Conservation (phyloP, 805 yeast species). For the Candida nitratophila region DNA sequence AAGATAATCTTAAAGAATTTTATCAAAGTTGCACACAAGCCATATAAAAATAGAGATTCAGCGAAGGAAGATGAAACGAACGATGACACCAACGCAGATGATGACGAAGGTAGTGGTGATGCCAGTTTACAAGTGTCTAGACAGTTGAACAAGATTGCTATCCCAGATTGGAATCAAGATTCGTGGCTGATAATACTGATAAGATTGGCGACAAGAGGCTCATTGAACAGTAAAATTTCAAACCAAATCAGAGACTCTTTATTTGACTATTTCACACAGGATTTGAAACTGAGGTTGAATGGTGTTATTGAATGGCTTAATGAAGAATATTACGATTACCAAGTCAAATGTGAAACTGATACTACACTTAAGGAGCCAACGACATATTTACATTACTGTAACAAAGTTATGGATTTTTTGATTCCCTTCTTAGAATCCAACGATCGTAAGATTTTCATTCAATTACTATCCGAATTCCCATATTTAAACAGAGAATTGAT, state of each 20-base stretch:
- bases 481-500: constrained; percentile 58
- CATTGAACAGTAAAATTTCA: constrained; percentile 30
- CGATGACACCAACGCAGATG: background rate
- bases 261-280: constrained; percentile 64
- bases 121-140: background rate
- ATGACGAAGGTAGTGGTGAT: constrained; percentile 4
- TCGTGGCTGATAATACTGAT: constrained; percentile 75
- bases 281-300: constrained; percentile 66
- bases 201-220: constrained; percentile 78
- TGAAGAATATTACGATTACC: constrained; percentile 84
- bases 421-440: constrained; percentile 78
- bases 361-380: constrained; percentile 12
- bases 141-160: constrained; percentile 46
- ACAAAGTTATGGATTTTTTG: constrained; percentile 64
- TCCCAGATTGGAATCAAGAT: constrained; percentile 46
- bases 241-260: constrained; percentile 62
- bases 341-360: constrained; percentile 14
- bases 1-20: constrained; percentile 52
- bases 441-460: constrained; percentile 74
- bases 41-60: constrained; percentile 13
- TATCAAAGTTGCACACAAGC: constrained; percentile 33
- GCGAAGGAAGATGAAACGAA: constrained; percentile 5
- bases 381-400: constrained; percentile 62
- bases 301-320: constrained; percentile 85
- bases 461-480: constrained; percentile 86